Percentiles rank a stretch among this genome's conserved stretches.
phyloP scores from a whole-genome alignment of 345 rosid genomes.

The Triadica sebifera region DNA sequence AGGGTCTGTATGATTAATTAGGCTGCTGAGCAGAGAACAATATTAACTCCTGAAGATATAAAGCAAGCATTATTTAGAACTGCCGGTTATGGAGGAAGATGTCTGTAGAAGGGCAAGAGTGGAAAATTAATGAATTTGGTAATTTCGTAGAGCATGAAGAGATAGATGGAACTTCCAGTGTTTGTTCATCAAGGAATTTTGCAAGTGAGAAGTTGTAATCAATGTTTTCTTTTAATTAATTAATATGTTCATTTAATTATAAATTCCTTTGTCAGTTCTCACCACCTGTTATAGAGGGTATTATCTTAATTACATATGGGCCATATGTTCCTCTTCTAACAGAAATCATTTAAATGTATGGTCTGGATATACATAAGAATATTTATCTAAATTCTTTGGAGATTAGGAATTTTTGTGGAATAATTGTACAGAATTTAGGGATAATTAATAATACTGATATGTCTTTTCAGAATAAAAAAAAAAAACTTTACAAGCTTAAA shows the following conservation, averaged over 20 bases:
- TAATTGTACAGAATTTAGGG: slow-evolving; percentile 16
- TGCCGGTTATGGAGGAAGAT: slow-evolving; percentile 98
- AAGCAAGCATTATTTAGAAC: slow-evolving; percentile 81
- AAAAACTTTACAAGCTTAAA: too few species aligned
- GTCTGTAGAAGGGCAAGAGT: slow-evolving; percentile 36
- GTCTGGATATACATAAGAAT: slow-evolving; percentile 2
- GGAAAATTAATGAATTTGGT: not conserved
- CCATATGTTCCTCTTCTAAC: too few species aligned
- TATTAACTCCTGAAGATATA: slow-evolving; percentile 63
- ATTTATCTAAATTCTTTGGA: slow-evolving; percentile 22
- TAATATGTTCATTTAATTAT: slow-evolving; percentile 15
- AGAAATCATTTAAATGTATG: slow-evolving; percentile 1
- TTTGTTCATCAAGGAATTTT: slow-evolving; percentile 21
- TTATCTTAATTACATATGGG: slow-evolving; percentile 10
- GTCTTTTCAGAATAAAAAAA: slow-evolving; percentile 2
- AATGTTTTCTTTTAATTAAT: too few species aligned
- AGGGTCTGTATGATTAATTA: slow-evolving; percentile 5
- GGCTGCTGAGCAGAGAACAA: slow-evolving; percentile 48
- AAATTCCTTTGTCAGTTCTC: not conserved
- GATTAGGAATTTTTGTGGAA: slow-evolving; percentile 31
- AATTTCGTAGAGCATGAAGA: slow-evolving; percentile 3
- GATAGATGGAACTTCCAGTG: slow-evolving; percentile 9
- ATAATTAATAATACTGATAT: slow-evolving; percentile 1
- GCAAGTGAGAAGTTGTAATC: slow-evolving; percentile 29
- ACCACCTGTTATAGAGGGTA: not conserved